Conservation (phyloP, 768 basidiomycete species). For the Auricularia cornea region DNA sequence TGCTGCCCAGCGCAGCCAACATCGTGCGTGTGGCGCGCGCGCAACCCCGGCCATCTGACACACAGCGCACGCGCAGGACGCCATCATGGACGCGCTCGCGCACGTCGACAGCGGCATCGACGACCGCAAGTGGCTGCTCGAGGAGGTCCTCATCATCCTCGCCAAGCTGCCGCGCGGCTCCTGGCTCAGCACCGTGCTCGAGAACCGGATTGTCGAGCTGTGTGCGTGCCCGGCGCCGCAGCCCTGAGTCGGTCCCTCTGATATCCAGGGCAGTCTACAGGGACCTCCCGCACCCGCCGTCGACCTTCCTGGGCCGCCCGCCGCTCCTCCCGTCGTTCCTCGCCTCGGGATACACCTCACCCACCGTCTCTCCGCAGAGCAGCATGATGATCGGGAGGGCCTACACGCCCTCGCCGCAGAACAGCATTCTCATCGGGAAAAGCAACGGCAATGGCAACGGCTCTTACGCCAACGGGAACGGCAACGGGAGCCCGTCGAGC, state of each 20-base stretch:
- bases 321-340: background rate
- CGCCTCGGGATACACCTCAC: background rate
- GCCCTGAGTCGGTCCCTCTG: no score
- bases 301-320: slow-evolving; percentile 40
- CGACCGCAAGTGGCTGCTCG: slow-evolving; percentile 75
- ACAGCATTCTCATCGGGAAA: no score
- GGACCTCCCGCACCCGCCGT: slow-evolving; percentile 72
- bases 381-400: no score
- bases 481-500: background rate
- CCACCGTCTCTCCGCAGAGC: background rate
- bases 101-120: slow-evolving; percentile 52
- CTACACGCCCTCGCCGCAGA: no score
- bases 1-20: background rate
- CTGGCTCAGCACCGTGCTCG: slow-evolving; percentile 28
- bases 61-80: background rate
- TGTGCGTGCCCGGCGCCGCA: slow-evolving; percentile 42
- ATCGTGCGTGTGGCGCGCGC: background rate
- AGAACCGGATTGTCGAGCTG: slow-evolving; percentile 38
- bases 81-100: slow-evolving; percentile 46
- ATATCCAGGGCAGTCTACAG: slow-evolving; percentile 77
- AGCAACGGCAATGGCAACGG: no score
- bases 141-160: slow-evolving; percentile 57
- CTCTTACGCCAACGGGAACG: background rate
- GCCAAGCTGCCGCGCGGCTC: slow-evolving; percentile 46
- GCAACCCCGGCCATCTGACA: background rate